Evolutionary conservation across 2,329 filamentous ascomycete genomes (phyloP).

Genomic region (Tricladium varicosporioides): DNA sequence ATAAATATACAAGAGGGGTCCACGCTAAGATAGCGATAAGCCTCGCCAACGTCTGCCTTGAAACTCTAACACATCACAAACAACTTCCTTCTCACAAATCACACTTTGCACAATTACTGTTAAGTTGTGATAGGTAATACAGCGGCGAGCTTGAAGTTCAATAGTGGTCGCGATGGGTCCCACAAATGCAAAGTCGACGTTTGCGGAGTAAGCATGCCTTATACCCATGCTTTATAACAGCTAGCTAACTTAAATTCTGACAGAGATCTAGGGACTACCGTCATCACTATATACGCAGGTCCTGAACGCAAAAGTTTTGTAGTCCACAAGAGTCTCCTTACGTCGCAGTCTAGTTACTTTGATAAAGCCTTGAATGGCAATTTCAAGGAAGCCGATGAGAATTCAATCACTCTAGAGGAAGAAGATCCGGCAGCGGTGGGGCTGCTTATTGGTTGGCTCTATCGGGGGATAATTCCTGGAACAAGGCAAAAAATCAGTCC

Average conservation of each 20-base stretch:
- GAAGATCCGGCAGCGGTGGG: conserved; percentile 19
- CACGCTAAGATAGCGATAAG: conserved; percentile 1
- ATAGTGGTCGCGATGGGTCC: no score
- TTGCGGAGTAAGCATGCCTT: conserved; percentile 3
- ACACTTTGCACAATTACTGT: no score
- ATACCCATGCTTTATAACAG: not conserved
- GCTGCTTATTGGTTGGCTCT: conserved; percentile 23
- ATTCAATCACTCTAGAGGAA: conserved; percentile 17
- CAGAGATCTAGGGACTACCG: conserved; percentile 23
- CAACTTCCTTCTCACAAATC: no score
- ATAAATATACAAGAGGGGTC: not conserved
- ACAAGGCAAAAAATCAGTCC: not conserved
- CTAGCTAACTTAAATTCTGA: not conserved
- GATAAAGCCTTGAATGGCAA: conserved; percentile 21
- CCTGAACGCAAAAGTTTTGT: conserved; percentile 19
- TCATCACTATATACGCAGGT: conserved; percentile 25
- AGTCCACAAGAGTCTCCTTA: conserved; percentile 27
- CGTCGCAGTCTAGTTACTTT: conserved; percentile 25
- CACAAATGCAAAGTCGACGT: not conserved
- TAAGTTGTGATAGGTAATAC: no score
- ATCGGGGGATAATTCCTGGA: conserved; percentile 16
- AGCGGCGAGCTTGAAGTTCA: no score
- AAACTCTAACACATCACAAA: not conserved
- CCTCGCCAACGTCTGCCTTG: not conserved
- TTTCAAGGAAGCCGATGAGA: conserved; percentile 22